Conservation (phyloP, 345 rosid genomes). For the Corchorus capsularis region DNA sequence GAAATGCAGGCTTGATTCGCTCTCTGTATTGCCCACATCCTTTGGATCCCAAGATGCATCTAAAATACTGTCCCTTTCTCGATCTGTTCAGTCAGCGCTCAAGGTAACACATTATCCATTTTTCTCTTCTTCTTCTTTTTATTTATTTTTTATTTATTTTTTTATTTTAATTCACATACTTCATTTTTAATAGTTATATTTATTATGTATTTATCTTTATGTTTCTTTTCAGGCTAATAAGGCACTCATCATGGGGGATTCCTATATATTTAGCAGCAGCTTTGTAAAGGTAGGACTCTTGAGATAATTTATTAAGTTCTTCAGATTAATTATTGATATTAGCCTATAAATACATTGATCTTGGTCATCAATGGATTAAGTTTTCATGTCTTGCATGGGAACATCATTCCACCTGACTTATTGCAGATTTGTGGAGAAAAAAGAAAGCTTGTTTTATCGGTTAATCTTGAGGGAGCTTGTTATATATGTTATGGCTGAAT, state of each 20-base stretch:
- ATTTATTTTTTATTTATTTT: too few relatives aligned
- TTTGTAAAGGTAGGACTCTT: slow-evolving; percentile 72
- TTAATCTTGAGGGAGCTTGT: neutral
- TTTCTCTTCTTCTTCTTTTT: too few relatives aligned
- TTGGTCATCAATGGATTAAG: slow-evolving; percentile 3
- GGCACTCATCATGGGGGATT: slow-evolving; percentile 70
- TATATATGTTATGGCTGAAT: neutral
- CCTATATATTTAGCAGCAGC: slow-evolving; percentile 70
- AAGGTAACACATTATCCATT: slow-evolving; percentile 53
- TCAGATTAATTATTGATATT: slow-evolving; percentile 10
- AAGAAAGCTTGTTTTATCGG: neutral
- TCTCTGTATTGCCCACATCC: slow-evolving; percentile 73
- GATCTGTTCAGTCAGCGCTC: slow-evolving; percentile 66
- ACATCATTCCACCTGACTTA: neutral
- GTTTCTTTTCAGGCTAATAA: slow-evolving; percentile 60
- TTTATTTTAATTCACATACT: neutral
- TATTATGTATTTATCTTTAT: slow-evolving; percentile 14
- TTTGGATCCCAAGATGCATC: slow-evolving; percentile 77
- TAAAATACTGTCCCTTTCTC: slow-evolving; percentile 70
- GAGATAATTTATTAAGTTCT: neutral
- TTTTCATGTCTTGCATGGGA: neutral
- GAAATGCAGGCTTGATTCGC: slow-evolving; percentile 84
- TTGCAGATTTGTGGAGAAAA: neutral
- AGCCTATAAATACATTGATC: neutral
- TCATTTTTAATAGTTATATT: slow-evolving; percentile 1